Conservation (phyloP, 257 asterid species). For the Solanum dulcamara region DNA sequence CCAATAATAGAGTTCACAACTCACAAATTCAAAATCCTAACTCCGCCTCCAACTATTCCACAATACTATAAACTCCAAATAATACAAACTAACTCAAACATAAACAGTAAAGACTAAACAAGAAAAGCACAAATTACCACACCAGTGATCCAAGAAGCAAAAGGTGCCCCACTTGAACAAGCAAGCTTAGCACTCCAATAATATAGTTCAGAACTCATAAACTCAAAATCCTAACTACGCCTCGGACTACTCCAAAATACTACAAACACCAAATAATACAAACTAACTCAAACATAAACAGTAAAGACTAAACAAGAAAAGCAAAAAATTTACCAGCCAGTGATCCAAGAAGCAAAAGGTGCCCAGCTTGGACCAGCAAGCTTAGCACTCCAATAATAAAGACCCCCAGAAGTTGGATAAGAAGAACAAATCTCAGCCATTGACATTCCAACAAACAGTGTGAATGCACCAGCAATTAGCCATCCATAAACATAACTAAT, state of each 20-base stretch:
- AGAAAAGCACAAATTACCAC: slow-evolving; percentile 33
- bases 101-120: neutral
- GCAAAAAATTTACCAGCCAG: slow-evolving; percentile 64
- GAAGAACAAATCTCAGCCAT: slow-evolving; percentile 99
- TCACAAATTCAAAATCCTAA: neutral
- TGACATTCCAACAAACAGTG: slow-evolving; percentile 73
- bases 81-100: neutral
- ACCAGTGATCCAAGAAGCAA: slow-evolving; percentile 96
- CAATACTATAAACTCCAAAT: neutral
- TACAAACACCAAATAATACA: neutral
- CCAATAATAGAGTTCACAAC: neutral
- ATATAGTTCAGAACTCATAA: slow-evolving; percentile 25
- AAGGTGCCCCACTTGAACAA: slow-evolving; percentile 90
- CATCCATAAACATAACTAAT: slow-evolving; percentile 79
- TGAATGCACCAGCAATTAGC: slow-evolving; percentile 71
- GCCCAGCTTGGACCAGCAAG: slow-evolving; percentile 99
- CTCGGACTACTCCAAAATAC: neutral
- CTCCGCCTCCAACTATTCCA: neutral
- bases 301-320: neutral
- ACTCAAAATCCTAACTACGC: neutral
- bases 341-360: slow-evolving; percentile 96
- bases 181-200: slow-evolving; percentile 95
- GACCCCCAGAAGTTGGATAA: slow-evolving; percentile 97
- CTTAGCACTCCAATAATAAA: slow-evolving; percentile 95
- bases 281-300: neutral